These are phyloP conservation scores for Arabidopsis suecica DNA, from an alignment of 345 rosid species.

Conservation along the genomic window DNA sequence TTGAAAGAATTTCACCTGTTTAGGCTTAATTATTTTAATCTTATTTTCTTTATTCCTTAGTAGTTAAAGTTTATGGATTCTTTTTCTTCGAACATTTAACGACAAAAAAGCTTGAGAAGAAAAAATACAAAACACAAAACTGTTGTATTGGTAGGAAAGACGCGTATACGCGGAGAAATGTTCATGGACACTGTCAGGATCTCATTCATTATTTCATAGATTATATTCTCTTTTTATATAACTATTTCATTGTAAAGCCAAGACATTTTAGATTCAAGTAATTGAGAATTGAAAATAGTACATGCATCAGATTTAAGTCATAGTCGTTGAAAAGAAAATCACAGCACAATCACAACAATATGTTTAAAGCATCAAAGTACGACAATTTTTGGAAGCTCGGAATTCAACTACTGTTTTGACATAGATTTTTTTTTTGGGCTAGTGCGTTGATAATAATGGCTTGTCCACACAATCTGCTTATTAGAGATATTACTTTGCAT, in stretches of 20 bases:
- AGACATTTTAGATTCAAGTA: background rate
- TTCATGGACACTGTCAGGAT: background rate
- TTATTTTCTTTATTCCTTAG: too few relatives aligned
- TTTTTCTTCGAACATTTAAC: background rate
- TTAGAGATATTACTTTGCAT: too few relatives aligned
- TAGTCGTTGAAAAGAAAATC: background rate
- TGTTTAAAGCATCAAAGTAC: too few relatives aligned
- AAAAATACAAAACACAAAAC: background rate
- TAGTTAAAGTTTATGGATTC: background rate
- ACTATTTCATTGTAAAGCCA: background rate
- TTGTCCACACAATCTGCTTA: too few relatives aligned
- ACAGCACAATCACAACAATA: background rate
- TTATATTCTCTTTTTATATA: too few relatives aligned
- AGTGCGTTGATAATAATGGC: too few relatives aligned
- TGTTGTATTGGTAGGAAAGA: background rate
- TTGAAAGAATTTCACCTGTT: too few relatives aligned
- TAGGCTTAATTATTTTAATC: too few relatives aligned
- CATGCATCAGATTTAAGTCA: background rate
- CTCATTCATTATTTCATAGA: background rate
- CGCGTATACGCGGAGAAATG: conserved; percentile 27
- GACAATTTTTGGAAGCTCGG: too few relatives aligned
- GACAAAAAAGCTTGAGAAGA: background rate
- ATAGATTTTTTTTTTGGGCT: too few relatives aligned
- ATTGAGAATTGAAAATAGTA: background rate
- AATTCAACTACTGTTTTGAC: too few relatives aligned